phyloP scores from a whole-genome alignment of 805 yeast genomes.

The Ogataea methanolica region DNA sequence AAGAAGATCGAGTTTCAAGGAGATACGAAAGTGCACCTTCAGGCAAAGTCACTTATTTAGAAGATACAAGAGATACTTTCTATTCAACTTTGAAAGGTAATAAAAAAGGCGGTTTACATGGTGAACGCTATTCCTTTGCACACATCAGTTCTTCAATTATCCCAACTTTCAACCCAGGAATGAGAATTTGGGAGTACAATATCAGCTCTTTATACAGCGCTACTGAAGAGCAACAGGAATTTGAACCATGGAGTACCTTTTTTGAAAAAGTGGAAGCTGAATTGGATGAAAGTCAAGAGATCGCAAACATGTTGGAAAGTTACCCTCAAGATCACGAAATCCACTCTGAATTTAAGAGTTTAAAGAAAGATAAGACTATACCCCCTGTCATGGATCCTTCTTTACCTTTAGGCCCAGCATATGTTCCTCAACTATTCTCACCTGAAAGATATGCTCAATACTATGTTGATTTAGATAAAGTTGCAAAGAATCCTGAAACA shows the following conservation, averaged over 20 bases:
- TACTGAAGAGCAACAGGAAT: slow-evolving; percentile 8
- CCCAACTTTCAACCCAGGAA: slow-evolving; percentile 81
- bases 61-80: slow-evolving; percentile 46
- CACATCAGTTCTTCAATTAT: slow-evolving; percentile 71
- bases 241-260: slow-evolving; percentile 56
- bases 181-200: slow-evolving; percentile 85
- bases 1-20: slow-evolving; percentile 25
- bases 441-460: slow-evolving; percentile 73
- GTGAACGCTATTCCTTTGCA: slow-evolving; percentile 63
- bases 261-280: slow-evolving; percentile 43
- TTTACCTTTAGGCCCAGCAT: slow-evolving; percentile 69
- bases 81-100: slow-evolving; percentile 47
- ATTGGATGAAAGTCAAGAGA: slow-evolving; percentile 28
- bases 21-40: slow-evolving; percentile 61
- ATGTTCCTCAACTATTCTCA: slow-evolving; percentile 62
- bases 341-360: slow-evolving; percentile 7
- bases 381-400: slow-evolving; percentile 55
- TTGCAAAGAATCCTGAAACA: slow-evolving; percentile 35
- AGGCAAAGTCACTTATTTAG: slow-evolving; percentile 63
- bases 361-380: slow-evolving; percentile 49
- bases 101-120: slow-evolving; percentile 36
- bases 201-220: slow-evolving; percentile 42
- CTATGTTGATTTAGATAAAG: slow-evolving; percentile 52
- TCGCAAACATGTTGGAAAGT: slow-evolving; percentile 12
- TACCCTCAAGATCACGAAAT: slow-evolving; percentile 6